phyloP scores from a whole-genome alignment of 1,284 basidiomycete genomes.

The Ceratobasidium sp. region DNA sequence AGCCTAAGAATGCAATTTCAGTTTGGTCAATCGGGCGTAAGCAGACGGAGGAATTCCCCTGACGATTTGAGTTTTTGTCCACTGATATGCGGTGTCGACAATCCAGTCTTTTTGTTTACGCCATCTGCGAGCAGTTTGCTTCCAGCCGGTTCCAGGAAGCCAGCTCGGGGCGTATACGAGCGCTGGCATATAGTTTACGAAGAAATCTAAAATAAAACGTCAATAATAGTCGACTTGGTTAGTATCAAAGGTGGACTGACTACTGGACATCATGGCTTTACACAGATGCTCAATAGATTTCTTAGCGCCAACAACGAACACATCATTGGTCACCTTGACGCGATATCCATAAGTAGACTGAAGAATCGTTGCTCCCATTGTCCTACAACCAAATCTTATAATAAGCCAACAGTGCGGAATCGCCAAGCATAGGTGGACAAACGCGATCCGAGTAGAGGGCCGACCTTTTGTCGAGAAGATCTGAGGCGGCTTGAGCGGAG shows the following conservation, averaged over 20 bases:
- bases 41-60: too few relatives aligned
- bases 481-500: neutral
- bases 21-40: too few relatives aligned
- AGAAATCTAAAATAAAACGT: slow-evolving; percentile 31
- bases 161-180: slow-evolving; percentile 33
- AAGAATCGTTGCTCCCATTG: slow-evolving; percentile 20
- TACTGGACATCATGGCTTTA: slow-evolving; percentile 17
- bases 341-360: slow-evolving; percentile 26
- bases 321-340: neutral
- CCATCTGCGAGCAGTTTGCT: slow-evolving; percentile 18
- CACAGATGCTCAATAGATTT: slow-evolving; percentile 2
- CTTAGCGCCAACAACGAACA: slow-evolving; percentile 2
- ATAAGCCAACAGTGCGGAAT: neutral
- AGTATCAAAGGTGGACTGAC: neutral
- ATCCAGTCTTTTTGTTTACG: slow-evolving; percentile 17
- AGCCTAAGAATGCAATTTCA: too few relatives aligned
- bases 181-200: slow-evolving; percentile 22
- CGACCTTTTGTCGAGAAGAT: slow-evolving; percentile 23
- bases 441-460: slow-evolving; percentile 29
- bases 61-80: slow-evolving; percentile 29
- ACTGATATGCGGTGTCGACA: slow-evolving; percentile 19
- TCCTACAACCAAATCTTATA: neutral
- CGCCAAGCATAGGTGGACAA: slow-evolving; percentile 9
- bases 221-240: neutral
- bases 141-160: slow-evolving; percentile 43